These are phyloP conservation scores for Colletotrichum chlorophyti DNA, from an alignment of 2,329 filamentous ascomycete genomes.

Conservation along the genomic window DNA sequence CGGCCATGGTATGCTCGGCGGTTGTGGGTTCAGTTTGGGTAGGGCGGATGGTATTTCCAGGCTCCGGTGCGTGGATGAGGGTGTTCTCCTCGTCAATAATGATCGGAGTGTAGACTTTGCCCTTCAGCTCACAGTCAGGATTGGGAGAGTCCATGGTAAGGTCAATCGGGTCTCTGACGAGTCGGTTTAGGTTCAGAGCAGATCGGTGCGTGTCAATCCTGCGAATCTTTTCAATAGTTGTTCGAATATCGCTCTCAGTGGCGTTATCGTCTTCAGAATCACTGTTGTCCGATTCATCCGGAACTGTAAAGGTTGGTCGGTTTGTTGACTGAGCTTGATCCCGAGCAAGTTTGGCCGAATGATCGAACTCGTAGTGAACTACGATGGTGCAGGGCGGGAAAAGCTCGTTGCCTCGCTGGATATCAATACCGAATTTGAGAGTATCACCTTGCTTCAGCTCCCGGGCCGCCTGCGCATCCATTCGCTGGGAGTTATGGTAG, in stretches of 20 bases:
- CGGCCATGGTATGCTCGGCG: neutral
- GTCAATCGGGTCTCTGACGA: conserved; percentile 5
- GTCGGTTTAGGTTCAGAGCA: neutral
- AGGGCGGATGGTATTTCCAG: too few species aligned
- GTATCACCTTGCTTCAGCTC: conserved; percentile 37
- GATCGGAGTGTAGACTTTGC: neutral
- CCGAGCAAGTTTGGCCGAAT: neutral
- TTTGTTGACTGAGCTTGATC: neutral
- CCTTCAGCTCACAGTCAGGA: neutral
- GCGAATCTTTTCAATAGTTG: conserved; percentile 10
- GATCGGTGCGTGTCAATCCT: neutral
- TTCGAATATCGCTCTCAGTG: conserved; percentile 29
- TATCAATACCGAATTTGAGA: conserved; percentile 43
- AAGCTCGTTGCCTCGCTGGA: conserved; percentile 40
- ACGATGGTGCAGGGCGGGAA: conserved; percentile 48
- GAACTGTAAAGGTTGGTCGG: conserved; percentile 43
- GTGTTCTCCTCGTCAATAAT: neutral
- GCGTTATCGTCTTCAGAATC: conserved; percentile 36
- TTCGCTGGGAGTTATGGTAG: conserved; percentile 45
- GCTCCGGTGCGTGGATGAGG: neutral
- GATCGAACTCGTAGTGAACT: conserved; percentile 39
- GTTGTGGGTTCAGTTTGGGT: too few species aligned
- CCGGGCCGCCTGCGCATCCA: conserved; percentile 30
- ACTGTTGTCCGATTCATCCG: conserved; percentile 47
- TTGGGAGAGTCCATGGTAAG: conserved; percentile 8